Evolutionary conservation across 1,139 yeast species (phyloP).

Genomic region (Blastobotrys ciferrii): DNA sequence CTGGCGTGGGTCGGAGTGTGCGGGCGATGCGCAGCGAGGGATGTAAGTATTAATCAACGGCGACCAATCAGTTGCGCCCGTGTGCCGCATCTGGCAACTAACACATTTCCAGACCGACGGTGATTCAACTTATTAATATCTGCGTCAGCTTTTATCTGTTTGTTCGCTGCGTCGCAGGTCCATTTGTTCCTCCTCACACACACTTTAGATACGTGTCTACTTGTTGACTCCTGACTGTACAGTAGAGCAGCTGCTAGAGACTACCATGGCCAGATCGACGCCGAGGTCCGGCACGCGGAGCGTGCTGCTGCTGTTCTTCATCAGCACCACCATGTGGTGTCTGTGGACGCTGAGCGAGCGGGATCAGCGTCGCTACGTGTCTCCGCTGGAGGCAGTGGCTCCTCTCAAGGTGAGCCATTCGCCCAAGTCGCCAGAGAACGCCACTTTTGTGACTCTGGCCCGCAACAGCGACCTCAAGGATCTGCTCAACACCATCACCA

Average conservation of each 20-base stretch:
- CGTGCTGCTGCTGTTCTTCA: neutral
- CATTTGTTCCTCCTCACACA: too few relatives aligned
- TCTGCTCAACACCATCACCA: slow-evolving; percentile 57
- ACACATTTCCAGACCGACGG: neutral
- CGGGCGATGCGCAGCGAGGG: too few relatives aligned
- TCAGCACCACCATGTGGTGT: neutral
- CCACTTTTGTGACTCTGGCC: slow-evolving; percentile 72
- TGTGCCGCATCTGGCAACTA: neutral
- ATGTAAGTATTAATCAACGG: neutral
- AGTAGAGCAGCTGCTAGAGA: too few relatives aligned
- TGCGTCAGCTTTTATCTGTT: too few relatives aligned
- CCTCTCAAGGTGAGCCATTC: neutral
- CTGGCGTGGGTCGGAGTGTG: too few relatives aligned
- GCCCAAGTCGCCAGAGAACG: slow-evolving; percentile 38
- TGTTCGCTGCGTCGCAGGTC: too few relatives aligned
- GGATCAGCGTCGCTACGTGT: neutral
- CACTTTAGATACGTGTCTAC: too few relatives aligned
- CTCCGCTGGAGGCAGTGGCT: neutral
- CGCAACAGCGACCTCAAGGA: slow-evolving; percentile 66
- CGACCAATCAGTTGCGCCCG: neutral
- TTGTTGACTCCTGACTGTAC: too few relatives aligned
- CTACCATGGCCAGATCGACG: neutral
- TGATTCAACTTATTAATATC: neutral
- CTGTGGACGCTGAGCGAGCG: neutral
- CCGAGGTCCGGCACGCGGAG: neutral